Conservation (phyloP, 192 early-diverging fungal species). For the Funneliformis geosporum region DNA sequence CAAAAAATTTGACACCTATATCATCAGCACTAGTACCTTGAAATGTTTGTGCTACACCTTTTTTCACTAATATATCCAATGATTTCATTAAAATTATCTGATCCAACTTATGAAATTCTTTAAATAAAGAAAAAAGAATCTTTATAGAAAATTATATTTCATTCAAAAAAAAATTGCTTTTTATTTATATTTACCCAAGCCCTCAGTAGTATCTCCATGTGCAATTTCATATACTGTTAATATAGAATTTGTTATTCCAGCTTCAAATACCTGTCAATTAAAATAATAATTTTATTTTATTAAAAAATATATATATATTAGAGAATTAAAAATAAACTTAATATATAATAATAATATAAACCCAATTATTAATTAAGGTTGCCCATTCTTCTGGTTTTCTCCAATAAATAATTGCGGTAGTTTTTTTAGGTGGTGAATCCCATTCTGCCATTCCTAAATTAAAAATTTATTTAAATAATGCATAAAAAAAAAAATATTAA, state of each 20-base stretch:
- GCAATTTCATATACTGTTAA: slow-evolving; percentile 88
- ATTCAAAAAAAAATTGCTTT: neutral
- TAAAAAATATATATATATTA: slow-evolving; percentile 1
- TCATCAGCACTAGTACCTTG: slow-evolving; percentile 63
- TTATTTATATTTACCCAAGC: slow-evolving; percentile 55
- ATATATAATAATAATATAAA: slow-evolving; percentile 37
- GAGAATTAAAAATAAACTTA: slow-evolving; percentile 18
- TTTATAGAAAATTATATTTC: neutral
- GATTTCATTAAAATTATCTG: slow-evolving; percentile 68
- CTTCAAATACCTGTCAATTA: slow-evolving; percentile 56
- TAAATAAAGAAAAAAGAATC: neutral
- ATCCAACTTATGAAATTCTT: slow-evolving; percentile 84
- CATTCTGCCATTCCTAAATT: slow-evolving; percentile 58
- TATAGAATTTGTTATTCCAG: slow-evolving; percentile 76
- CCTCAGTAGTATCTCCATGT: slow-evolving; percentile 80
- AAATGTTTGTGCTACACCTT: slow-evolving; percentile 84
- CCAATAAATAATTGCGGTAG: slow-evolving; percentile 77
- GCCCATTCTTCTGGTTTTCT: slow-evolving; percentile 92
- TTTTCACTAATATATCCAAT: slow-evolving; percentile 78
- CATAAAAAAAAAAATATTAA: neutral
- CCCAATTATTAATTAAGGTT: slow-evolving; percentile 78
- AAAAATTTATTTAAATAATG: neutral
- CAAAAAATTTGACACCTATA: slow-evolving; percentile 88
- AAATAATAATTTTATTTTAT: neutral
- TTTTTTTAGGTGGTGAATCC: slow-evolving; percentile 50